These are phyloP conservation scores for Fusarium nygamai DNA, from an alignment of 2,329 filamentous ascomycete genomes.

Conservation along the genomic window DNA sequence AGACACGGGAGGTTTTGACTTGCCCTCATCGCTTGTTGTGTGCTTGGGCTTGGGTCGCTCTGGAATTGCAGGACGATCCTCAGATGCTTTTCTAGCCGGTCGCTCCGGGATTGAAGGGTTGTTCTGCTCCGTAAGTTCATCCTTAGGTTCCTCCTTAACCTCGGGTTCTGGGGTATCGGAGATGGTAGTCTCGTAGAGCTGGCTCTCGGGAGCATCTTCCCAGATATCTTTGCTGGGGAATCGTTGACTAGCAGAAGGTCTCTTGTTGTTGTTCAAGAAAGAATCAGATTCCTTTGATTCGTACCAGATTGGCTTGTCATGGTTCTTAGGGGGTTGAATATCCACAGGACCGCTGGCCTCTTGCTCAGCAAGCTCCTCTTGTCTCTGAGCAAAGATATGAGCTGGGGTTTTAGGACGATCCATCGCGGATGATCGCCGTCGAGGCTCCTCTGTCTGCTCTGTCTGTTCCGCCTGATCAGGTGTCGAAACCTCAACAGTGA, in stretches of 20 bases:
- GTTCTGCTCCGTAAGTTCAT: constrained; percentile 36
- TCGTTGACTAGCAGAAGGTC: constrained; percentile 70
- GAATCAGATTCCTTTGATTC: constrained; percentile 53
- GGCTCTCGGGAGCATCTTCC: constrained; percentile 91
- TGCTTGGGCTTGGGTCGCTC: constrained; percentile 65
- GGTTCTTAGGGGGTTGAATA: constrained; percentile 42
- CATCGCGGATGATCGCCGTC: constrained; percentile 46
- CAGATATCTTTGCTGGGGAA: constrained; percentile 95
- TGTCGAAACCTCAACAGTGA: constrained; percentile 83
- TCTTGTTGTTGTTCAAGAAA: constrained; percentile 57
- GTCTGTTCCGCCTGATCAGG: constrained; percentile 63
- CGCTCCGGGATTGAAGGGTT: constrained; percentile 46
- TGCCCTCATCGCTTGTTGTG: constrained; percentile 50
- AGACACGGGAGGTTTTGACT: constrained; percentile 56
- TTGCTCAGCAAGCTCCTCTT: constrained; percentile 71
- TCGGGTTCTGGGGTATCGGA: constrained; percentile 43
- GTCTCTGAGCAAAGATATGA: constrained; percentile 72
- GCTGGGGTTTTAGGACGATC: constrained; percentile 64
- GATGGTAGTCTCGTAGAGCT: constrained; percentile 81
- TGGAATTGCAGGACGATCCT: constrained; percentile 59
- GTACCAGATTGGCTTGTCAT: constrained; percentile 56
- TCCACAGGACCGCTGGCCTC: constrained; percentile 52
- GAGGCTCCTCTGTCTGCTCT: constrained; percentile 53
- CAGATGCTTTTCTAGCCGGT: constrained; percentile 52
- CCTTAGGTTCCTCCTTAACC: constrained; percentile 40